A percentile compares a stretch with the other conserved stretches of the same genome.
These are phyloP conservation scores for Chenopodium suecicum DNA, from an alignment of 148 eudicot species.

Conservation along the genomic window DNA sequence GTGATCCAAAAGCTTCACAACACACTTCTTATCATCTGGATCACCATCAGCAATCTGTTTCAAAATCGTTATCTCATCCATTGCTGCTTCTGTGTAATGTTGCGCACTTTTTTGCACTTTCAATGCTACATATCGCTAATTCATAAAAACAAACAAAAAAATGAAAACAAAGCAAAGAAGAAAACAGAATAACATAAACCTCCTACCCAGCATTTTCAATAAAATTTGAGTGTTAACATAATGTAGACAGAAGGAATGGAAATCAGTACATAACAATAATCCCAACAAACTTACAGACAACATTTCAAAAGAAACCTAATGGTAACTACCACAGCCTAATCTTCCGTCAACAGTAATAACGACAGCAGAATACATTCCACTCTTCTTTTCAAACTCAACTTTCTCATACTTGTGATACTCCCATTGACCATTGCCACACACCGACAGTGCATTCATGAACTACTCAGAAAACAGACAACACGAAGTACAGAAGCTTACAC, in stretches of 20 bases:
- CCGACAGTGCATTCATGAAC: not conserved
- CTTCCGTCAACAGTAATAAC: not conserved
- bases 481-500: not conserved
- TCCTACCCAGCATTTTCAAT: not conserved
- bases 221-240: not conserved
- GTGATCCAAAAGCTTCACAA: conserved; percentile 92
- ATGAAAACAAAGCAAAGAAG: not conserved
- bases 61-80: conserved; percentile 91
- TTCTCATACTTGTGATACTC: not conserved
- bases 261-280: not conserved
- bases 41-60: conserved; percentile 91
- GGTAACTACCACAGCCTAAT: not conserved
- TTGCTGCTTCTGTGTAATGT: conserved; percentile 95
- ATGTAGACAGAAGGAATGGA: not conserved
- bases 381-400: not conserved
- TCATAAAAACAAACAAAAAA: conserved; percentile 13
- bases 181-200: not conserved
- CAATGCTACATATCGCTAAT: conserved; percentile 83
- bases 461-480: not conserved
- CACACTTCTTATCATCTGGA: conserved; percentile 83
- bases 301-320: conserved; percentile 3
- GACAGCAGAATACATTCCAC: not conserved
- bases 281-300: not conserved
- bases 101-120: conserved; percentile 98
- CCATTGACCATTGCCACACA: not conserved